Evolutionary conservation across 2,329 filamentous ascomycete genomes (phyloP), one percentile per base, ranked within the genome.

Genomic region (Botrytis squamosa): DNA sequence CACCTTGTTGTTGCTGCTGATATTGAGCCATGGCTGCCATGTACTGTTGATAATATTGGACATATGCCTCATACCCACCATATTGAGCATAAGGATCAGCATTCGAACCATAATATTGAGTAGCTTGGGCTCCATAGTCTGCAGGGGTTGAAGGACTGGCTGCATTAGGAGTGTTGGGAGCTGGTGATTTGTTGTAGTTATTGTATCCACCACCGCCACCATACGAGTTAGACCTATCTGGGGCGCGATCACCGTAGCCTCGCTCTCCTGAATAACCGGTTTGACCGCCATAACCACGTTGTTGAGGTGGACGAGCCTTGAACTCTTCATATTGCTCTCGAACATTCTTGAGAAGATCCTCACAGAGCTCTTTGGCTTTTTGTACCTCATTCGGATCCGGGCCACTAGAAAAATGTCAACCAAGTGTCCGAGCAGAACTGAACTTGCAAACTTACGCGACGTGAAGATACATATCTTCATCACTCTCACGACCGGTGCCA

Each of bases 401-500:
- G 8, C 95, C 95, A 75, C 94, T 97, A 77, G 46, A 66, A 72
- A 40, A 38, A 55, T 57, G 46, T 75, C 46, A 76, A 74, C 40
- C 69, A 65, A 1, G 8, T 71, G 22, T 14, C 18, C 67, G 36
- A 40, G 57, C 9, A 62, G 20, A 65, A 42, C 25, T 14, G 14
- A 69, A 14, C 10, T 36, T 57, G 29, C 36, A 75, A 42, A 87
- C 92, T 82, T 87, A 97, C 92, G 96, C 93, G 77, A 98, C 95
- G 82, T 98, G 95, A 64, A 99, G 87, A 81, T 94, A 98, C 94
- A 99, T 98, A 3, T 94, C 90, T 81, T 98, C 95, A 66, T 99
- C 95, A 77, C 94, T 97, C 83, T 99, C 96, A 60, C 86, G 89
- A 76, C 93, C 93, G n/a, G 94, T 97, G 46, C 92, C 90, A 65